These are phyloP conservation scores for Trypanosoma lewisi DNA, from an alignment of 208 protist species.

Conservation along the genomic window DNA sequence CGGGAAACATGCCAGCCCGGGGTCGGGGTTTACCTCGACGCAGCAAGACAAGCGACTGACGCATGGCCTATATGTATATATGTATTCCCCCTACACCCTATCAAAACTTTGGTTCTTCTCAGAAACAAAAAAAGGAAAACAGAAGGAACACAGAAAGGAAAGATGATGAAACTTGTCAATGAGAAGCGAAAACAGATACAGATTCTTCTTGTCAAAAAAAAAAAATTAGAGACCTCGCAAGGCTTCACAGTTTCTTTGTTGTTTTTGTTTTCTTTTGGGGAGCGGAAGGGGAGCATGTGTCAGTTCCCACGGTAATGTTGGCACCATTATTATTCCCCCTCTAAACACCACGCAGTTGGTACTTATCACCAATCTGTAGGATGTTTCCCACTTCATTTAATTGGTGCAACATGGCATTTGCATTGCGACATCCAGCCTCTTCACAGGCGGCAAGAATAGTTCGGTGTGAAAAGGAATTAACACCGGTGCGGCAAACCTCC, in stretches of 20 bases:
- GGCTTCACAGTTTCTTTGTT: conserved; percentile 47
- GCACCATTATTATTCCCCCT: too few species aligned
- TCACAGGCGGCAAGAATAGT: conserved; percentile 69
- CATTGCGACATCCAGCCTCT: conserved; percentile 67
- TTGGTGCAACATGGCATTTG: conserved; percentile 70
- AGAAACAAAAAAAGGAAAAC: neutral
- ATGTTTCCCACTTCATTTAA: conserved; percentile 82
- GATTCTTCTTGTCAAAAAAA: conserved; percentile 10
- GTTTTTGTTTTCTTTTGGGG: too few species aligned
- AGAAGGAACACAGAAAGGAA: neutral
- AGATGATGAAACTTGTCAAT: neutral
- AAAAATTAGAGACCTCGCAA: conserved; percentile 22
- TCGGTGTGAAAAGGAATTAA: conserved; percentile 51
- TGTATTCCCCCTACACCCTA: too few species aligned
- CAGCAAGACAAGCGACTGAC: conserved; percentile 32
- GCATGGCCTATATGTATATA: conserved; percentile 12
- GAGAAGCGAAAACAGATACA: neutral
- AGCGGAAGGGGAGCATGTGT: too few species aligned
- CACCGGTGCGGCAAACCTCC: conserved; percentile 42
- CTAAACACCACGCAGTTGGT: conserved; percentile 55
- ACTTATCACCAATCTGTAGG: conserved; percentile 66
- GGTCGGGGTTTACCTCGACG: conserved; percentile 85
- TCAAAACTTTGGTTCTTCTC: neutral
- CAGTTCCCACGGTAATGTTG: too few species aligned
- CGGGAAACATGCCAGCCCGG: conserved; percentile 75